These are phyloP conservation scores for Paulownia fortunei DNA, from an alignment of 257 asterid genomes.

Conservation along the genomic window DNA sequence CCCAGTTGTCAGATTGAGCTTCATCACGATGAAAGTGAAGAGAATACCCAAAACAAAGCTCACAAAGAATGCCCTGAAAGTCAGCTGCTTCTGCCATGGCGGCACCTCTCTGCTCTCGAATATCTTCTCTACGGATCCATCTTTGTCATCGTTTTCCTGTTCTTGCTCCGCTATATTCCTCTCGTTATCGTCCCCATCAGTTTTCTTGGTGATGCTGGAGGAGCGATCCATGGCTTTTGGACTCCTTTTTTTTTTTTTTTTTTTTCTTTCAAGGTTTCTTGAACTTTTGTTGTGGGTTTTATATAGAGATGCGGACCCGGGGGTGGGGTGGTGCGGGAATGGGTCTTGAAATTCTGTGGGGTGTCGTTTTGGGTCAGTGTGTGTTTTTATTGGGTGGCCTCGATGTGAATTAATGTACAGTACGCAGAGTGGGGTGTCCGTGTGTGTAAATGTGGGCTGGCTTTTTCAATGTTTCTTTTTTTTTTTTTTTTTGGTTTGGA, in stretches of 20 bases:
- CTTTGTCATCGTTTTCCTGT: slow-evolving; percentile 22
- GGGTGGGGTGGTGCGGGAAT: no score
- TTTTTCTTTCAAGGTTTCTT: neutral
- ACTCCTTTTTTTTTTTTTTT: neutral
- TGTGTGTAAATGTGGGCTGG: slow-evolving; percentile 17
- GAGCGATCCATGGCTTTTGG: slow-evolving; percentile 44
- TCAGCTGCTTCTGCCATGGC: slow-evolving; percentile 84
- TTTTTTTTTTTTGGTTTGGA: no score
- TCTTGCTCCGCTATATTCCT: neutral
- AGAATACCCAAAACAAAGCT: slow-evolving; percentile 65
- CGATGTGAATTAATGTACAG: neutral
- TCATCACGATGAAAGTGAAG: slow-evolving; percentile 93
- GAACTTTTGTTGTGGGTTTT: neutral
- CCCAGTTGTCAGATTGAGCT: slow-evolving; percentile 89
- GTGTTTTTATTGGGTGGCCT: neutral
- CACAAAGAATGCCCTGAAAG: slow-evolving; percentile 75
- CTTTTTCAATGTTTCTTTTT: neutral
- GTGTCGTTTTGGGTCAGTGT: neutral
- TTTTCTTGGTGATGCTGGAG: slow-evolving; percentile 42
- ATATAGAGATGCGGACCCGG: neutral
- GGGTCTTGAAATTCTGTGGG: neutral
- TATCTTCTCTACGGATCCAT: slow-evolving; percentile 61
- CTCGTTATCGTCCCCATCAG: slow-evolving; percentile 41
- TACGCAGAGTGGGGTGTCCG: neutral
- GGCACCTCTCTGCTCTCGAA: slow-evolving; percentile 84